Conservation (phyloP, 768 basidiomycete species). For the Russula griseocarnosa region DNA sequence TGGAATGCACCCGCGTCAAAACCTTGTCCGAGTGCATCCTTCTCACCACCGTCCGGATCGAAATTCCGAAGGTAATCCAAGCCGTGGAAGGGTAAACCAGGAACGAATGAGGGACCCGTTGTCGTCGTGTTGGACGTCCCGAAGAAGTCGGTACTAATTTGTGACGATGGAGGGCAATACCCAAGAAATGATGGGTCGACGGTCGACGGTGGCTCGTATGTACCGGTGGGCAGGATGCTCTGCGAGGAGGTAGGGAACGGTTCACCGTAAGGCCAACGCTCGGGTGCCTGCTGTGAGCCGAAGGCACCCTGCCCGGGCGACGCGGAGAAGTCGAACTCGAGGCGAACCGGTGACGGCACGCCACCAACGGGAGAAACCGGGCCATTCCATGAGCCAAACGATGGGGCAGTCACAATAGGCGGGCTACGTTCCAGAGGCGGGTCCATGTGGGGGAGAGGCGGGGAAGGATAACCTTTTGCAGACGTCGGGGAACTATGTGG, state of each 20-base stretch:
- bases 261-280: conserved; percentile 24
- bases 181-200: conserved; percentile 28
- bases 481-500: conserved; percentile 76
- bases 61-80: conserved; percentile 83
- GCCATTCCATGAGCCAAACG: conserved; percentile 33
- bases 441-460: conserved; percentile 52
- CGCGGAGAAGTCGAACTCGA: conserved; percentile 26
- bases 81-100: conserved; percentile 79
- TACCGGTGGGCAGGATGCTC: background rate
- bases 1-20: conserved; percentile 74
- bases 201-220: conserved; percentile 24
- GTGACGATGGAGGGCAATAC: conserved; percentile 11
- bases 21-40: conserved; percentile 49
- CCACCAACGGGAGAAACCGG: conserved; percentile 25
- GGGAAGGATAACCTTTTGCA: conserved; percentile 62
- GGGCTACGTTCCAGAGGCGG: conserved; percentile 53
- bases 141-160: conserved; percentile 34
- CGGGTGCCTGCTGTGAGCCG: conserved; percentile 3
- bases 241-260: conserved; percentile 20
- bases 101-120: conserved; percentile 60
- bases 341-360: conserved; percentile 22
- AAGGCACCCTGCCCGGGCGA: conserved; percentile 18
- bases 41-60: conserved; percentile 45
- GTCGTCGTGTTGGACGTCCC: conserved; percentile 44
- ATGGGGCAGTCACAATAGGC: conserved; percentile 43